Percentiles rank a stretch among this genome's conserved stretches.
These are phyloP conservation scores for Fusarium sp. DNA, from an alignment of 2,329 filamentous ascomycete species.

Conservation along the genomic window DNA sequence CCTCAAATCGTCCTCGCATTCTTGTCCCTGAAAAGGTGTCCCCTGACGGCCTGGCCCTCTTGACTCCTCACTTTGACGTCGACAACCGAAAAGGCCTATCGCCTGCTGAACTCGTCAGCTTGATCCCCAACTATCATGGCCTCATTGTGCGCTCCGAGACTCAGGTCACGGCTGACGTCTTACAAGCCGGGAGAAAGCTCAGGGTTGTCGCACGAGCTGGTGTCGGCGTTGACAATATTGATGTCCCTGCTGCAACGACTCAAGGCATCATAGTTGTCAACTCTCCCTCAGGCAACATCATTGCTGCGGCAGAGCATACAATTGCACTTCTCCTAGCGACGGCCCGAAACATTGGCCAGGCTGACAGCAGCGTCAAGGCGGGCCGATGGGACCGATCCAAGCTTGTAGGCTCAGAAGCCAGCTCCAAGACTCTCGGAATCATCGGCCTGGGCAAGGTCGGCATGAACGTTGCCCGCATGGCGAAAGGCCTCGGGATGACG, in stretches of 20 bases:
- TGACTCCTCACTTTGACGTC: slow-evolving; percentile 74
- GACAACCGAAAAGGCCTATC: slow-evolving; percentile 73
- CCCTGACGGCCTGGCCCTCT: slow-evolving; percentile 77
- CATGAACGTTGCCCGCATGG: slow-evolving; percentile 82
- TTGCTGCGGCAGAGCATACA: slow-evolving; percentile 83
- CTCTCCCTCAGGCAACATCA: slow-evolving; percentile 81
- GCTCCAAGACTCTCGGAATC: slow-evolving; percentile 79
- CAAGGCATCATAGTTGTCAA: slow-evolving; percentile 85
- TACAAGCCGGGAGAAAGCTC: slow-evolving; percentile 73
- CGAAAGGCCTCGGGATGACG: slow-evolving; percentile 80
- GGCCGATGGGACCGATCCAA: slow-evolving; percentile 80
- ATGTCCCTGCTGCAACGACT: slow-evolving; percentile 77
- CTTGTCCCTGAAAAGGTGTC: slow-evolving; percentile 85
- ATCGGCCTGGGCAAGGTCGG: slow-evolving; percentile 87
- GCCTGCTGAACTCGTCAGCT: slow-evolving; percentile 69
- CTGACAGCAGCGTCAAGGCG: slow-evolving; percentile 74
- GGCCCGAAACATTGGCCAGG: slow-evolving; percentile 78
- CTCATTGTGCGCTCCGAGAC: slow-evolving; percentile 85
- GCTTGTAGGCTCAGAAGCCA: slow-evolving; percentile 81
- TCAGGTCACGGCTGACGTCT: slow-evolving; percentile 76
- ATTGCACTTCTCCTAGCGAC: slow-evolving; percentile 79
- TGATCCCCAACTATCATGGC: slow-evolving; percentile 78
- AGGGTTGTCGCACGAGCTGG: slow-evolving; percentile 84
- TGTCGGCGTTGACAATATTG: slow-evolving; percentile 85
- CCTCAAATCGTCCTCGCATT: slow-evolving; percentile 55